Evolutionary conservation across 768 basidiomycete genomes (phyloP), one percentile per base, ranked within the genome.

Genomic region (Hortiboletus campestris): DNA sequence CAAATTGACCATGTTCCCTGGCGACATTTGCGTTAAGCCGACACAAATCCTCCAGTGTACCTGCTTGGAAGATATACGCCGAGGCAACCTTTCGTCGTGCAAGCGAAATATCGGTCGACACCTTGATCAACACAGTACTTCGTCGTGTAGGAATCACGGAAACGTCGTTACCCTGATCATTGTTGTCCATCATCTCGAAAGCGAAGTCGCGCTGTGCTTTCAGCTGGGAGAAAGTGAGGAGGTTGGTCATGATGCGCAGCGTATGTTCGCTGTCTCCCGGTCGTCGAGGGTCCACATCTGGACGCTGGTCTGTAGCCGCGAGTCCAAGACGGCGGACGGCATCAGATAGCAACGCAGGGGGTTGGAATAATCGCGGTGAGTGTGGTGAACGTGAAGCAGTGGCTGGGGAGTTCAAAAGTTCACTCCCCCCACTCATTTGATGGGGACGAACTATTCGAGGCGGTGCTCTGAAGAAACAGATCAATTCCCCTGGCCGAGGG

Each of bases 391-490:
- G 59, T 34, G 72, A 54, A 20, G 56, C 17, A 56, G 44, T 63
- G 10, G 68, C 71, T n/a, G 82, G 75, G 17, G 81, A 80, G 38
- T 75, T 67, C 4, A 80, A 78, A 14, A 80, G 80, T 79, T 59
- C 81, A 74, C 46, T 55, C 2, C 58, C 56, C 80, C 66, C 13
- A 76, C 70, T 45, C 19, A 57, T 50, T 47, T 62, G 67, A 48
- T 69, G 67, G 48, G 84, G 84, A n/a, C 82, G 81, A 10, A 89
- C 83, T 53, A 88, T 81, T 16, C 88, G 81, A 19, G 85, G 86
- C 2, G 88, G 85, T 4, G 86, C 83, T 43, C 86, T 82, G 74
- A 90, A 94, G 74, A 96, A 94, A 66, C 86, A 91, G 0, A 95
- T 82, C 1, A 96, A 75, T 74, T 94, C 86, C 46, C 92, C 94